phyloP scores from a whole-genome alignment of 2,329 filamentous ascomycete species.

The Neofusicoccum laricinum region DNA sequence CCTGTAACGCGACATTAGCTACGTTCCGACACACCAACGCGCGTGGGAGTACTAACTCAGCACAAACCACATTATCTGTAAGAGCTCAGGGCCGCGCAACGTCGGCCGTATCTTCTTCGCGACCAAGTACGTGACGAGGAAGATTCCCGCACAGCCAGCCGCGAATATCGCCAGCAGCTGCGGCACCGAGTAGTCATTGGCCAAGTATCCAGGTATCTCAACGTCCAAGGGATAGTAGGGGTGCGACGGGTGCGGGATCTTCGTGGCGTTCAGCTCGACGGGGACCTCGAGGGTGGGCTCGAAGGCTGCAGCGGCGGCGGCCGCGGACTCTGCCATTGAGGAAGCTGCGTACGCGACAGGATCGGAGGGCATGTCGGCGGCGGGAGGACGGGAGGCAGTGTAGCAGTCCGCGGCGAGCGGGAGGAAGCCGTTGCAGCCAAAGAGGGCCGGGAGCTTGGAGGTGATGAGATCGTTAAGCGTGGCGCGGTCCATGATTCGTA shows the following conservation, averaged over 20 bases:
- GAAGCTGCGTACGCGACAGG: neutral
- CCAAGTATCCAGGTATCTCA: constrained; percentile 60
- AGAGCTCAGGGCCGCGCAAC: constrained; percentile 54
- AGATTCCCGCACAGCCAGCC: constrained; percentile 54
- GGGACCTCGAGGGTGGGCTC: constrained; percentile 1
- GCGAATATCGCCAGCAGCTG: constrained; percentile 61
- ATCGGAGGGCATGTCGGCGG: neutral
- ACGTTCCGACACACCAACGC: too few relatives aligned
- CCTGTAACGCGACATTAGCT: constrained; percentile 38
- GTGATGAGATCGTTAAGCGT: constrained; percentile 8
- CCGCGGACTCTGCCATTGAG: neutral
- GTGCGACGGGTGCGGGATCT: constrained; percentile 41
- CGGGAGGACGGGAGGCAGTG: neutral
- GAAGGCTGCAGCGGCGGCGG: neutral
- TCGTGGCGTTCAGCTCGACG: neutral
- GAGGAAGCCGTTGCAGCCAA: constrained; percentile 15
- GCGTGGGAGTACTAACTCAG: constrained; percentile 54
- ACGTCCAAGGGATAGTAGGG: constrained; percentile 70
- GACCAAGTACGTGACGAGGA: constrained; percentile 55
- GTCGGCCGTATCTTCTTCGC: constrained; percentile 53
- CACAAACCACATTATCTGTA: constrained; percentile 71
- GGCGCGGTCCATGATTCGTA: constrained; percentile 8
- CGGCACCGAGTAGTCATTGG: constrained; percentile 62
- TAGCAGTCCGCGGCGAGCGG: constrained; percentile 10
- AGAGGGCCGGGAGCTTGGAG: constrained; percentile 1